Percentiles rank a stretch among this genome's conserved stretches.
Evolutionary conservation across 2,329 filamentous ascomycete species (phyloP).

Genomic region (Colletotrichum spaethianum): DNA sequence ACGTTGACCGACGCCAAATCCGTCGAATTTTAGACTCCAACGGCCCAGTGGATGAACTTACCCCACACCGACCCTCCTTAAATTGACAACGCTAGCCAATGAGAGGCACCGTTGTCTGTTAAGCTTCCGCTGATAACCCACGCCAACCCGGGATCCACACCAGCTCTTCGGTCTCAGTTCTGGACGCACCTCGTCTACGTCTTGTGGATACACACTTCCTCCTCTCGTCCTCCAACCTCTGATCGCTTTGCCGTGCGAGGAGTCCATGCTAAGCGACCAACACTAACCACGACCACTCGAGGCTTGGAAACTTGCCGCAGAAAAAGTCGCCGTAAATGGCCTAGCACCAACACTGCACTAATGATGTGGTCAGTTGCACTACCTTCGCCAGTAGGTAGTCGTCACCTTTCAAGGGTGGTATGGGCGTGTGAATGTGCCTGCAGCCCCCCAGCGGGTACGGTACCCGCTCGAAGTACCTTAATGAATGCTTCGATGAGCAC

Average conservation of each 20-base stretch:
- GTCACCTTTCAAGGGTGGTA: background rate
- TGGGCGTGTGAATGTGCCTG: background rate
- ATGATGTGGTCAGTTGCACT: background rate
- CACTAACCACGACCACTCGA: too few species aligned
- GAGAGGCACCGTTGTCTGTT: background rate
- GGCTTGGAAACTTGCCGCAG: background rate
- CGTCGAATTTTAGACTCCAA: background rate
- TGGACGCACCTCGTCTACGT: background rate
- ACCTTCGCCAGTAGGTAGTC: background rate
- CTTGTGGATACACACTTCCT: background rate
- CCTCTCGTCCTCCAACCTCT: background rate
- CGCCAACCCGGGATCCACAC: background rate
- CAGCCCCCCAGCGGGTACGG: background rate
- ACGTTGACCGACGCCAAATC: background rate
- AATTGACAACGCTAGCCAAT: background rate
- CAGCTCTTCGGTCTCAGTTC: background rate
- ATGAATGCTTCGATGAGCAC: background rate
- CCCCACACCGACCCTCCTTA: background rate
- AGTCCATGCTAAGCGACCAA: background rate
- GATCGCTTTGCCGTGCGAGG: background rate
- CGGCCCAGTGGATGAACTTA: background rate
- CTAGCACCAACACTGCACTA: background rate
- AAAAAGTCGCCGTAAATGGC: background rate
- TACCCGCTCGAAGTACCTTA: background rate
- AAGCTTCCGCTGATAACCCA: slow-evolving; percentile 16